Percentiles rank a stretch among this genome's conserved stretches.
These are phyloP conservation scores for Trichocladium antarcticum DNA, from an alignment of 495 filamentous ascomycete species.

Conservation along the genomic window DNA sequence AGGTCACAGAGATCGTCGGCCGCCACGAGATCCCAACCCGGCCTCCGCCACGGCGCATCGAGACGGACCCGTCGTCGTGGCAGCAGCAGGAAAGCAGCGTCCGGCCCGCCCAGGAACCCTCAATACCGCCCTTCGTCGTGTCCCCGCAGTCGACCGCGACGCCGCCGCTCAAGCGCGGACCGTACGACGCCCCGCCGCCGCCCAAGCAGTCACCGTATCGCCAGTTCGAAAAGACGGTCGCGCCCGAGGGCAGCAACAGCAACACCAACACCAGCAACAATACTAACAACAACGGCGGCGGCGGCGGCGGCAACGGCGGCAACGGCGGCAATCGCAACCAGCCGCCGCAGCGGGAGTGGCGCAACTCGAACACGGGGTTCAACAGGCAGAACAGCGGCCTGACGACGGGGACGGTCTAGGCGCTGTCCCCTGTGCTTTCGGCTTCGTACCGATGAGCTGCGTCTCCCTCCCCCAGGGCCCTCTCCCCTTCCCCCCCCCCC, in stretches of 20 bases:
- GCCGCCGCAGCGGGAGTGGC: conserved; percentile 40
- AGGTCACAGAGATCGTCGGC: conserved; percentile 45
- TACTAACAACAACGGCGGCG: not conserved
- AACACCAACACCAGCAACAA: not conserved
- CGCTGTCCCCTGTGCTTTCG: not conserved
- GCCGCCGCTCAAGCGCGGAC: conserved; percentile 36
- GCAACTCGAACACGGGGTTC: conserved; percentile 47
- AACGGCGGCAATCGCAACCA: too few species aligned
- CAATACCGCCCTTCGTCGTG: conserved; percentile 21
- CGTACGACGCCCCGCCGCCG: conserved; percentile 18
- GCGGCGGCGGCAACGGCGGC: not conserved
- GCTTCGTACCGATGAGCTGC: too few species aligned
- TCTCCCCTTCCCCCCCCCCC: too few species aligned
- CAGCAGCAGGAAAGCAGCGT: conserved; percentile 74
- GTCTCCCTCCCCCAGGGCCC: too few species aligned
- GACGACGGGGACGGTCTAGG: conserved; percentile 25
- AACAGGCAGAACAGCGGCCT: conserved; percentile 30
- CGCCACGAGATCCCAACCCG: conserved; percentile 37
- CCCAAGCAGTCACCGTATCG: conserved; percentile 18
- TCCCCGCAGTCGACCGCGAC: conserved; percentile 30
- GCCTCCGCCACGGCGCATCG: conserved; percentile 47
- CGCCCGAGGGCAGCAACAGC: not conserved
- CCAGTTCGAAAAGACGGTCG: conserved; percentile 14
- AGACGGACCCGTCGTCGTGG: conserved; percentile 68
- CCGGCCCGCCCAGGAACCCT: conserved; percentile 59